Base-by-base conservation (phyloP, 768 basidiomycete species). In the Russula lepida region DNA sequence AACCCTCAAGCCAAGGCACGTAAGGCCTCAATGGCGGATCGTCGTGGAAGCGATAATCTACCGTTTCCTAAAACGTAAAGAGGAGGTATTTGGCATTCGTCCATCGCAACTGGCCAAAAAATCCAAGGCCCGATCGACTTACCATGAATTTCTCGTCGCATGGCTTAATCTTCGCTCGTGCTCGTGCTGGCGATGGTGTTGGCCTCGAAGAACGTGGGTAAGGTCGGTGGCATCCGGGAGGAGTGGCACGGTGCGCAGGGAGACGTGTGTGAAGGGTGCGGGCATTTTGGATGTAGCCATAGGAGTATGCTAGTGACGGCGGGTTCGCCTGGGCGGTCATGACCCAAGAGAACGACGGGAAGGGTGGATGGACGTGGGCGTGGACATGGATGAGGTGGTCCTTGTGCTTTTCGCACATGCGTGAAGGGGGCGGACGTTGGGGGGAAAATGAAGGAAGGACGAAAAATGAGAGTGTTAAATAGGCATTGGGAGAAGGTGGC, bases 301-400 rank as follows among this genome's bases (percentile, higher is more conserved):
- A 33, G 12, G 62, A 23, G 41, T 63, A 44, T 6, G 51, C 52
- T 4, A 3, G 12, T 5, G 37, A 19, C 0, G 62, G 62, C 3
- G 62, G 62, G 47, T 63, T 63, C 7, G 56, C 37, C 33, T 63
- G 52, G 23, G 62, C 11, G 19, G 52, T 54, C 44, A 63, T 58
- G 13, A 63, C 62, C 62, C 62, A 63, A 6, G 62, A 37, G 30
- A 63, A 58, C 11, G 62, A 63, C 4, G 62, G 62, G 57, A 63
- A 63, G 17, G 60, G 56, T 4, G 62, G 62, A 8, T 58, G 51
- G 23, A 63, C 56, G 46, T 27, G 35, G 28, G 19, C 0, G 5
- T 41, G 39, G 19, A 41, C 19, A 19, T 41, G 19, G 43, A 44
- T 7, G 23, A 19, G 46, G 7, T 13, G 13, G 8, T 19, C 46